Evolutionary conservation across 371 early-diverging fungal genomes (phyloP).

Genomic region (Saksenaea vasiformis): DNA sequence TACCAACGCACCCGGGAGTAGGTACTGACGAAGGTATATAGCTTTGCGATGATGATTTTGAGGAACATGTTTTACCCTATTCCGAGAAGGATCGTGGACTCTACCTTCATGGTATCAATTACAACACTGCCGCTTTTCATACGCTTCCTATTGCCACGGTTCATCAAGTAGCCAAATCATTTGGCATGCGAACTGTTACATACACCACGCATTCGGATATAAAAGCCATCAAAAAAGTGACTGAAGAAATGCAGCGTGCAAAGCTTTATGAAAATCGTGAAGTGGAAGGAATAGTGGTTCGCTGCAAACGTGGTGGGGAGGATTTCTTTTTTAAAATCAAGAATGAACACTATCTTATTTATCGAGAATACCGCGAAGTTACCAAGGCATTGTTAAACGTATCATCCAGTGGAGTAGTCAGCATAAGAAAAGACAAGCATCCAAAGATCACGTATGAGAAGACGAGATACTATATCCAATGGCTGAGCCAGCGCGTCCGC

Average conservation of each 20-base stretch:
- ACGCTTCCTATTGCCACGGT: slow-evolving; percentile 73
- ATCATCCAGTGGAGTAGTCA: not conserved
- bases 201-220: slow-evolving; percentile 37
- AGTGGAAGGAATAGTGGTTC: slow-evolving; percentile 92
- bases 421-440: not conserved
- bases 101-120: slow-evolving; percentile 91
- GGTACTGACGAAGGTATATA: slow-evolving; percentile 24
- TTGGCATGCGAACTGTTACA: slow-evolving; percentile 73
- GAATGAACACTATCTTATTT: slow-evolving; percentile 90
- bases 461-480: slow-evolving; percentile 73
- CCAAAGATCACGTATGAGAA: slow-evolving; percentile 46
- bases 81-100: slow-evolving; percentile 77
- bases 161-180: slow-evolving; percentile 62
- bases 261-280: slow-evolving; percentile 40
- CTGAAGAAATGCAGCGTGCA: slow-evolving; percentile 57
- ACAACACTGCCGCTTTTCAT: slow-evolving; percentile 70
- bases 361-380: slow-evolving; percentile 94
- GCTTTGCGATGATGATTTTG: slow-evolving; percentile 94
- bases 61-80: slow-evolving; percentile 92
- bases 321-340: slow-evolving; percentile 91
- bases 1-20: slow-evolving; percentile 72
- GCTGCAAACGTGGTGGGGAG: slow-evolving; percentile 56
- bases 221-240: slow-evolving; percentile 64
- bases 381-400: slow-evolving; percentile 58
- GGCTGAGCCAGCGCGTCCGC: slow-evolving; percentile 65